Percentiles rank a stretch among this genome's conserved stretches.
Conservation (phyloP, 768 basidiomycete species). For the Panaeolus papilionaceus region DNA sequence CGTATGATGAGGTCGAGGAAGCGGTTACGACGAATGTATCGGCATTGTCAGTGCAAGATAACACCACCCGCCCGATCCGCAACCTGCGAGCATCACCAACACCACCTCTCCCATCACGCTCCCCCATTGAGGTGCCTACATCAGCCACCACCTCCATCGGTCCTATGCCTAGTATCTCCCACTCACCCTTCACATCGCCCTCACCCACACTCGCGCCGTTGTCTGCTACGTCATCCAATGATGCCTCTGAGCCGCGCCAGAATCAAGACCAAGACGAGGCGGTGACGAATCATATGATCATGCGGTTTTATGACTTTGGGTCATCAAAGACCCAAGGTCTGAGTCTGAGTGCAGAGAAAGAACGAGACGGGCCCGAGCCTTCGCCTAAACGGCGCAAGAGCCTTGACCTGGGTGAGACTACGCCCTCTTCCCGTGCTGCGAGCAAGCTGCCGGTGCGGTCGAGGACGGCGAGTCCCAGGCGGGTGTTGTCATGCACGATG, state of each 20-base stretch:
- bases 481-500: background rate
- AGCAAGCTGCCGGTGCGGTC: background rate
- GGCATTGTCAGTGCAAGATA: background rate
- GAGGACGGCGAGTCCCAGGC: background rate
- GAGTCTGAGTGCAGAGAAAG: no score
- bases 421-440: background rate
- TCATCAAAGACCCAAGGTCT: background rate
- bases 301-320: conserved; percentile 7
- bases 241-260: background rate
- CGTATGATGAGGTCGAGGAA: background rate
- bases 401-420: background rate
- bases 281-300: conserved; percentile 1
- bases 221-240: background rate
- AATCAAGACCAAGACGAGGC: background rate
- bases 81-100: background rate
- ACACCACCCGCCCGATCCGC: background rate
- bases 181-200: background rate
- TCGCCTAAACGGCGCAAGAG: background rate
- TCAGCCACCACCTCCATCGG: background rate
- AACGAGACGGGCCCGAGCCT: background rate
- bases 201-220: background rate
- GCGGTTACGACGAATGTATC: background rate
- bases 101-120: background rate
- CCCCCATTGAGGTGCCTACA: background rate
- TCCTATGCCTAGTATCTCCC: background rate